A percentile compares a stretch with the other conserved stretches of the same genome.
These are phyloP conservation scores for Choiromyces venosus DNA, from an alignment of 495 filamentous ascomycete species.

Conservation along the genomic window DNA sequence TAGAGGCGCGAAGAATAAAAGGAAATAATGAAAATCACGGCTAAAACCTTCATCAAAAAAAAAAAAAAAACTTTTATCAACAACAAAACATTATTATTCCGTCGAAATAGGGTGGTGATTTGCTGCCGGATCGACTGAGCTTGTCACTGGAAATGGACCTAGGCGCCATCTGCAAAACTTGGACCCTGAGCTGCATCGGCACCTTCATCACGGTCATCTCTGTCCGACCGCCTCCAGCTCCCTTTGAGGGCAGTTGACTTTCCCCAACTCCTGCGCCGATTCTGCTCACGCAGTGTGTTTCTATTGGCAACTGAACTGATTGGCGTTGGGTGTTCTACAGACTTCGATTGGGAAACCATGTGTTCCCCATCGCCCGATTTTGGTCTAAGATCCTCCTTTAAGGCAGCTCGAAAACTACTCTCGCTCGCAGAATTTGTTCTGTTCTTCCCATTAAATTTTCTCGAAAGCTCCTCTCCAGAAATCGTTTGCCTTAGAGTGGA, in stretches of 20 bases:
- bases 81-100: background rate
- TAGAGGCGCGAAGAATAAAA: background rate
- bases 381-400: slow-evolving; percentile 23
- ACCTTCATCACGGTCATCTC: slow-evolving; percentile 18
- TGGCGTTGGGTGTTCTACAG: slow-evolving; percentile 20
- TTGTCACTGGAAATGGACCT: background rate
- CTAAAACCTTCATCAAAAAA: background rate
- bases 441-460: slow-evolving; percentile 21
- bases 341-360: slow-evolving; percentile 9
- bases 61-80: background rate
- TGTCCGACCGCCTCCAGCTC: slow-evolving; percentile 30
- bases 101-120: background rate
- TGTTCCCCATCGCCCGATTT: slow-evolving; percentile 15
- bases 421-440: slow-evolving; percentile 22
- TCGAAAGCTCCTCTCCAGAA: slow-evolving; percentile 17
- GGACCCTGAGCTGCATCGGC: background rate
- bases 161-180: background rate
- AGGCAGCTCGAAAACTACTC: slow-evolving; percentile 25
- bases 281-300: slow-evolving; percentile 22
- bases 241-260: slow-evolving; percentile 25
- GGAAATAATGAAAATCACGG: slow-evolving; percentile 1
- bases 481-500: background rate
- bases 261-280: slow-evolving; percentile 32
- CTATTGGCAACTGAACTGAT: slow-evolving; percentile 19
- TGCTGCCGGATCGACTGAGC: background rate